phyloP scores from a whole-genome alignment of 306 rosid species.

The Abrus pulchellus region DNA sequence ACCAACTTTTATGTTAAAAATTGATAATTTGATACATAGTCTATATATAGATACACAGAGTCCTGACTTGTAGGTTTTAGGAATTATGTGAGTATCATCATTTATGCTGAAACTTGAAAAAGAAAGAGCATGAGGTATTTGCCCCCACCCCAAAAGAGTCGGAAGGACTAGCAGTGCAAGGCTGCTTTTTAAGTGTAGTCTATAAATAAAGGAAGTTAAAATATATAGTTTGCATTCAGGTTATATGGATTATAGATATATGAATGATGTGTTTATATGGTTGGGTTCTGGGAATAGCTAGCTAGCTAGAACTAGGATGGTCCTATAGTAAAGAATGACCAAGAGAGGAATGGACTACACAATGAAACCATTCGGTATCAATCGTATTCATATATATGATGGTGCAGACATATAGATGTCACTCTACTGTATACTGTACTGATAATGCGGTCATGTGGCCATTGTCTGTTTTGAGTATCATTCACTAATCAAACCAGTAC shows the following conservation, averaged over 20 bases:
- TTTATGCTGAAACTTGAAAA: conserved; percentile 8
- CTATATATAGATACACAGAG: too few species aligned
- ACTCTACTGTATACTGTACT: conserved; percentile 6
- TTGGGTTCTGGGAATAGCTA: neutral
- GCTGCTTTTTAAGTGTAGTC: neutral
- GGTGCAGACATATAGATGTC: conserved; percentile 13
- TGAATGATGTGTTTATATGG: neutral
- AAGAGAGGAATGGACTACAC: conserved; percentile 37
- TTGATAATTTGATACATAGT: too few species aligned
- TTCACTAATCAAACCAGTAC: neutral
- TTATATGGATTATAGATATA: neutral
- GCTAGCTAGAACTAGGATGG: conserved; percentile 27
- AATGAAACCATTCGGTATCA: conserved; percentile 26
- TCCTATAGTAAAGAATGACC: conserved; percentile 14
- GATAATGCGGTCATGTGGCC: neutral
- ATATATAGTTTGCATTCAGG: neutral
- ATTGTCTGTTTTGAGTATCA: neutral
- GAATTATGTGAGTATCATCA: neutral
- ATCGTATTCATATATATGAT: conserved; percentile 36
- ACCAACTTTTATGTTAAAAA: too few species aligned
- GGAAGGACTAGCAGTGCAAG: neutral
- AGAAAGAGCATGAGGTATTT: neutral
- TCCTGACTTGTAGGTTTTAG: too few species aligned
- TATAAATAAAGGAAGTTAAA: neutral
- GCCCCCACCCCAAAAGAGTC: conserved; percentile 13